Percentiles rank a stretch among this genome's conserved stretches.
phyloP scores from a whole-genome alignment of 805 yeast genomes.

The Tanozyma kutaoensis region DNA sequence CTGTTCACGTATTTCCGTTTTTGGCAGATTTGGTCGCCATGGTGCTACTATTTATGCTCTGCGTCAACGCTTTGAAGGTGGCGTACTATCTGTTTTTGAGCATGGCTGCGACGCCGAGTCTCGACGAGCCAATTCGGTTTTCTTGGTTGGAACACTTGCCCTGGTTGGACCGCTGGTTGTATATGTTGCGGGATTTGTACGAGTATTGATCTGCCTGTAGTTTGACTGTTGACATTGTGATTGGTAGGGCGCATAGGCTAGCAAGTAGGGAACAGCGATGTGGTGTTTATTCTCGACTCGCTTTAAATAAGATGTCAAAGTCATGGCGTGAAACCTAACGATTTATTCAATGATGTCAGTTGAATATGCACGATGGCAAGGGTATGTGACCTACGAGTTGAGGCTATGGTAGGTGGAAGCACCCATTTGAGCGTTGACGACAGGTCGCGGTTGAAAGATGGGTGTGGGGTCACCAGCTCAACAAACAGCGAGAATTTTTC shows the following conservation, averaged over 20 bases:
- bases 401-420: too few relatives aligned
- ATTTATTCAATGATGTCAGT: too few relatives aligned
- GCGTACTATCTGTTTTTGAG: slow-evolving; percentile 1
- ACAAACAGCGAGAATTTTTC: too few relatives aligned
- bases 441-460: too few relatives aligned
- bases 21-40: slow-evolving; percentile 1
- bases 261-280: not conserved
- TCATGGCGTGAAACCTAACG: too few relatives aligned
- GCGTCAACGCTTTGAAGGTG: slow-evolving; percentile 2
- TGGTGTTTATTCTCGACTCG: not conserved
- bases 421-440: too few relatives aligned
- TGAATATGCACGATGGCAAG: too few relatives aligned
- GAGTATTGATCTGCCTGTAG: not conserved
- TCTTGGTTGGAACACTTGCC: slow-evolving; percentile 6
- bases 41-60: slow-evolving; percentile 1
- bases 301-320: too few relatives aligned
- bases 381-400: too few relatives aligned
- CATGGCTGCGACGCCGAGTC: slow-evolving; percentile 1
- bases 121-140: slow-evolving; percentile 1
- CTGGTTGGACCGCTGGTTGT: slow-evolving; percentile 3
- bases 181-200: not conserved
- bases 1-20: slow-evolving; percentile 1
- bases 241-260: not conserved
- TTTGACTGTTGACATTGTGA: not conserved
- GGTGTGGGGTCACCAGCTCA: too few relatives aligned